phyloP scores from a whole-genome alignment of 192 early-diverging fungal genomes.

The Blastocladiella britannica region DNA sequence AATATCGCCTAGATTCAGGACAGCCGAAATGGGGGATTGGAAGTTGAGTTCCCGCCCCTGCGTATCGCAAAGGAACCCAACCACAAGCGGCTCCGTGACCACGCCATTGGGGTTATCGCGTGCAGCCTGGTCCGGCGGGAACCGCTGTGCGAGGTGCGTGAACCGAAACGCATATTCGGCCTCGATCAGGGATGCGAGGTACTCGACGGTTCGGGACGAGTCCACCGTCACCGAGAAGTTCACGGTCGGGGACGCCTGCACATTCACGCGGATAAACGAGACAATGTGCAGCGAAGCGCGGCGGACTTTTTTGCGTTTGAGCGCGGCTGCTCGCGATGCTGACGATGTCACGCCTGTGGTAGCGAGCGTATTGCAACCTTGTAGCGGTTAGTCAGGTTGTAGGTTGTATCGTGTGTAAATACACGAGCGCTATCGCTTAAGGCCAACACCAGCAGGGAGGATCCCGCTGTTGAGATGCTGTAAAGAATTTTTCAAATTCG shows the following conservation, averaged over 20 bases:
- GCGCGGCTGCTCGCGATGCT: too few relatives aligned
- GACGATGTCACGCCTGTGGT: too few relatives aligned
- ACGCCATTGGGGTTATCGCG: conserved; percentile 9
- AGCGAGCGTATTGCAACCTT: too few relatives aligned
- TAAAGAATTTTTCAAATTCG: too few relatives aligned
- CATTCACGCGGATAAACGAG: conserved; percentile 21
- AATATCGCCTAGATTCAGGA: conserved; percentile 25
- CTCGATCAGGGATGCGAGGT: conserved; percentile 41
- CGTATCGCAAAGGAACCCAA: conserved; percentile 22
- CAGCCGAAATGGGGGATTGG: conserved; percentile 22
- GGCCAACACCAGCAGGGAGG: too few relatives aligned
- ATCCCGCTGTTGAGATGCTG: too few relatives aligned
- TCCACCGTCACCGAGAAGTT: conserved; percentile 31
- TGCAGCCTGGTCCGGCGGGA: conserved; percentile 9
- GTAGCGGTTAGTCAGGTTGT: too few relatives aligned
- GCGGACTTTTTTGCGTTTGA: background rate
- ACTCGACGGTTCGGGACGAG: conserved; percentile 32
- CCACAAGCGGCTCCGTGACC: conserved; percentile 11
- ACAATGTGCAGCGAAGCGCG: conserved; percentile 14
- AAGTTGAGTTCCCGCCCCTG: conserved; percentile 21
- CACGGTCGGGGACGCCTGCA: conserved; percentile 10
- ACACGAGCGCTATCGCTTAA: too few relatives aligned
- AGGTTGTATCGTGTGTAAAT: too few relatives aligned
- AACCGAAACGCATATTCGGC: conserved; percentile 39
- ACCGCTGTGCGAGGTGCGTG: conserved; percentile 8